phyloP scores from a whole-genome alignment of 2,329 filamentous ascomycete species.

The Penicillium sp. region DNA sequence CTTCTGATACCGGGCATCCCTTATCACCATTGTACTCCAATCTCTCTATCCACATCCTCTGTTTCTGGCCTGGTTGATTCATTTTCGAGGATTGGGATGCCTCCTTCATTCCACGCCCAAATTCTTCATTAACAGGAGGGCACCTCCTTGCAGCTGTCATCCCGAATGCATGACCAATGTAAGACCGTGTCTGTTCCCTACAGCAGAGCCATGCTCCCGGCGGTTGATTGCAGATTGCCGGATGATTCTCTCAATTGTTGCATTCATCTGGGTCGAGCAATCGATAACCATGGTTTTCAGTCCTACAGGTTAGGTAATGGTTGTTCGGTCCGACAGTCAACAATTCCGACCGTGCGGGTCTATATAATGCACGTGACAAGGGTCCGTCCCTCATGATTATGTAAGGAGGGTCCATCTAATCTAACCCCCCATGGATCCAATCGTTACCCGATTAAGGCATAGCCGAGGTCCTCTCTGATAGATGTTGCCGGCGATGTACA shows the following conservation, averaged over 20 bases:
- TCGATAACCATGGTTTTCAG: neutral
- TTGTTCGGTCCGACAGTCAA: neutral
- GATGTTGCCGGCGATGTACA: neutral
- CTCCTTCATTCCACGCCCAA: conserved; percentile 22
- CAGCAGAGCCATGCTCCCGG: neutral
- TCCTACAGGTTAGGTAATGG: neutral
- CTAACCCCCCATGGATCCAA: too few species aligned
- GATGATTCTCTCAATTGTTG: neutral
- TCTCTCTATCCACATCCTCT: neutral
- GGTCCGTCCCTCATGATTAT: neutral
- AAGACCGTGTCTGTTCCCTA: conserved; percentile 9
- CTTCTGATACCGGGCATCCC: neutral
- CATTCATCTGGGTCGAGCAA: neutral
- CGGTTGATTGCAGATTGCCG: neutral
- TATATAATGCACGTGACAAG: neutral
- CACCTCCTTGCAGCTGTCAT: conserved; percentile 25
- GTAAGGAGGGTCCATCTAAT: neutral
- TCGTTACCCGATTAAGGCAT: conserved; percentile 11
- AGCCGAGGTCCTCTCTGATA: conserved; percentile 13
- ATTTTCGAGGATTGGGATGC: conserved; percentile 5
- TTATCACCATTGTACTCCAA: neutral
- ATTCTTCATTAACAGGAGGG: conserved; percentile 20
- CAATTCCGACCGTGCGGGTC: neutral
- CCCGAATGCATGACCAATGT: conserved; percentile 18
- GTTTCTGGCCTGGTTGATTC: neutral